phyloP scores from a whole-genome alignment of 179 eudicot genomes.

The Actinidia polygama region DNA sequence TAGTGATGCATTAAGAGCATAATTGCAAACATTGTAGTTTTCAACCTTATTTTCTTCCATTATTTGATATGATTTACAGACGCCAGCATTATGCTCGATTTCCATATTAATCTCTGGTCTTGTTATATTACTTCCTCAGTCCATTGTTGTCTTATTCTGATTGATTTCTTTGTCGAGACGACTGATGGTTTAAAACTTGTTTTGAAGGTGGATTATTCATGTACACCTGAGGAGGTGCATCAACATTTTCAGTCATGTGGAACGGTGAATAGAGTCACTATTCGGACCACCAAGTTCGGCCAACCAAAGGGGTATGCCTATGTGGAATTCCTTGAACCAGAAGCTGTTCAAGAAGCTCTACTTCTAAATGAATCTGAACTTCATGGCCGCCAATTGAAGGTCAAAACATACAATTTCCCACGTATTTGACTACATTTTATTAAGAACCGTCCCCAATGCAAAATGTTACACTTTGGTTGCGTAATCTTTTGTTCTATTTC shows the following conservation, averaged over 20 bases:
- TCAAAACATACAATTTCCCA: background rate
- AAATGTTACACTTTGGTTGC: background rate
- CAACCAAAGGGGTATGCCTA: slow-evolving; percentile 77
- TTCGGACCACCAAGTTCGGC: slow-evolving; percentile 58
- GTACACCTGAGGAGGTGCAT: slow-evolving; percentile 74
- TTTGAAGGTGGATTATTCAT: slow-evolving; percentile 66
- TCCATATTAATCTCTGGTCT: background rate
- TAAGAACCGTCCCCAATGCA: background rate
- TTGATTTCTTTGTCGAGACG: background rate
- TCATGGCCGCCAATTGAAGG: slow-evolving; percentile 75
- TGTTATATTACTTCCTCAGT: background rate
- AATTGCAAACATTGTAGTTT: background rate
- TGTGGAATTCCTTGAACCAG: slow-evolving; percentile 60
- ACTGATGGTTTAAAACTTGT: slow-evolving; percentile 18
- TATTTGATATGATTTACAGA: background rate
- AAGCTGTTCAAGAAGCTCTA: slow-evolving; percentile 62
- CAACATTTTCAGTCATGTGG: slow-evolving; percentile 71
- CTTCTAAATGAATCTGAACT: slow-evolving; percentile 62
- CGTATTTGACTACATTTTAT: too few relatives aligned
- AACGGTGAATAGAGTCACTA: slow-evolving; percentile 65
- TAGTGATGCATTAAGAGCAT: background rate
- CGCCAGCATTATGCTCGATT: background rate
- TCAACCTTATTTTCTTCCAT: background rate
- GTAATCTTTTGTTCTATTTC: background rate
- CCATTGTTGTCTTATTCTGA: background rate